Base-by-base conservation (phyloP, 108 stramenopile species). In the Nitzschia sp. region DNA sequence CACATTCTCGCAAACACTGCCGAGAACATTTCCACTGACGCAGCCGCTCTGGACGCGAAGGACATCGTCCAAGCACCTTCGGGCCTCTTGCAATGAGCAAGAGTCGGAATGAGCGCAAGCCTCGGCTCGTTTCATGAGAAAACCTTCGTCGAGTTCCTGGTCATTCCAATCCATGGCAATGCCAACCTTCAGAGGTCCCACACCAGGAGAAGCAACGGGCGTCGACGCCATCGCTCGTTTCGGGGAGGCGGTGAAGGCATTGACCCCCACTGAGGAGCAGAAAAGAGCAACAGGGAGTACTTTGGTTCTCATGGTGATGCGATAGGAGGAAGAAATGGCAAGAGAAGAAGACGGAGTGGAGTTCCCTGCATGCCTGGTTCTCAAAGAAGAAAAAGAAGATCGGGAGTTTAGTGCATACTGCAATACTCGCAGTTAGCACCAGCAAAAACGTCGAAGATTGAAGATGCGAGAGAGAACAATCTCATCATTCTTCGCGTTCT, bases 91-190 rank as follows among this genome's bases (percentile, higher is more conserved):
- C 62, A 87, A 44, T 15, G 81, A 69, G 59, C 85, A 86, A 1
- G 70, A 65, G 33, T 90, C 89, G 0, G 83, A 84, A 69, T 76
- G 3, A 33, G 82, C 86, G 53, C 89, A 90, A 36, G 69, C 74
- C 46, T 50, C 25, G 13, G 80, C 80, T 31, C 68, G 75, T 35
- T 30, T 2, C 72, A 80, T 66, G n/a, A 78, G 52, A 34, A 34
- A 73, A 53, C 25, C 32, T 11, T 67, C 72, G 19, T 73, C 63
- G 16, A 50, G 48, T 2, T 58, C 55, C 45, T 73, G 63, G 45
- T 30, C 9, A 3, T 69, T 35, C 63, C 29, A 52, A 33, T 65
- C 38, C 60, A n/a, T 16, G 8, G 60, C 30, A 15, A 31, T 16
- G 3, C 60, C 60, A 15, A 61, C 38, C 5, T 61, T n/a, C 38